Base-by-base conservation (phyloP, 768 basidiomycete genomes). In the Rhodotorula diobovata region DNA sequence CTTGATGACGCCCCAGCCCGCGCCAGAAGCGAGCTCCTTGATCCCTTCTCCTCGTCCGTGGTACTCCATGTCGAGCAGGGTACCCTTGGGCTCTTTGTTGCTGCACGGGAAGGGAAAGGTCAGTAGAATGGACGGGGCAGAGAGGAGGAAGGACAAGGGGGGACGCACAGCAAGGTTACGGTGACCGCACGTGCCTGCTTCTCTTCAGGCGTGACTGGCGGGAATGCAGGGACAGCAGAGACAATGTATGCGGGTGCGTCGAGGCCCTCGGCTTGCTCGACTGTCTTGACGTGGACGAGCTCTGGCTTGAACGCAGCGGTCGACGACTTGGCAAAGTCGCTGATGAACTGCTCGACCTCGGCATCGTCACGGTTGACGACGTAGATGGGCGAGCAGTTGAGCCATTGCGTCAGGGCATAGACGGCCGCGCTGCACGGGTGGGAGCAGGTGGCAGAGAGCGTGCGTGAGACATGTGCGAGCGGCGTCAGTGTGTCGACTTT, bases 41-140 rank as follows among this genome's bases (percentile, higher is more conserved):
- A 73, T 54, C n/a, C 61, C 61, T n/a, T n/a, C n/a, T n/a, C n/a
- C n/a, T n/a, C 1, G 76, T 77, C 72, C 70, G 67, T 75, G 68
- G 63, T 77, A 77, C 55, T 71, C 70, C 76, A 78, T 78, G 58
- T 78, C 77, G 34, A 77, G 61, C 45, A 78, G 69, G 32, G 70
- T 74, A 43, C 77, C 77, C 57, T 76, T 76, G 55, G 76, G 74
- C 15, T 72, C 72, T 51, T 78, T 77, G 65, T 65, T 57, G 50
- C n/a, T n/a, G n/a, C n/a, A n/a, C n/a, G n/a, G n/a, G n/a, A n/a
- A n/a, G n/a, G n/a, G n/a, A n/a, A n/a, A n/a, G n/a, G n/a, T n/a
- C n/a, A n/a, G n/a, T n/a, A n/a, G n/a, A n/a, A n/a, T n/a, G n/a
- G n/a, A n/a, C n/a, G n/a, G n/a, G n/a, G n/a, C n/a, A n/a, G n/a